Evolutionary conservation across 2,329 filamentous ascomycete genomes (phyloP), one percentile per base, ranked within the genome.

Genomic region (Cladosporium sphaerospermum): DNA sequence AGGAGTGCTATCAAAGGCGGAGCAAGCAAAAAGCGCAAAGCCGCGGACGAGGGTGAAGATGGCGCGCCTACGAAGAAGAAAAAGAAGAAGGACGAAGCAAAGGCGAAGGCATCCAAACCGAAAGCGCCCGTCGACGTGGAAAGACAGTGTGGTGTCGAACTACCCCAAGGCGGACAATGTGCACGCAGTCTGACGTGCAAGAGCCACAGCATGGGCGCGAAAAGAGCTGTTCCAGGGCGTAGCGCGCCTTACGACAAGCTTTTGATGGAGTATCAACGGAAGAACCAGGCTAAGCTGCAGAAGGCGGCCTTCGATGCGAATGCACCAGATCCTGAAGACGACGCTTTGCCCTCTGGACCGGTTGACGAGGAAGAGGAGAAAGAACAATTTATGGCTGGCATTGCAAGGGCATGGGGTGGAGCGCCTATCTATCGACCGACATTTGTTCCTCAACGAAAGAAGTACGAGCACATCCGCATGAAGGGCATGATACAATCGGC

Each of bases 281-380:
- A 96, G 78, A 99, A 99, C 64, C 93, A 97, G 70, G 93, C 93
- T 18, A 95, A 96, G 66, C 89, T 96, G 74, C 93, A 97, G 71
- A 95, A 96, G 74, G 91, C 91, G 34, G 90, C 91, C 36, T 86
- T 99, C 61, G 91, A 97, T 68, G 92, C 93, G 53, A 95, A 95
- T 68, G 91, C 91, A 1, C 91, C 65, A 9, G 61, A 66, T 14
- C 89, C 92, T 62, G 90, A 96, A 57, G 81, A 91, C 62, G 89
- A 95, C 44, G 81, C 81, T 54, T 88, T 89, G 56, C 84, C 83
- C 5, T 69, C 71, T 1, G 88, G 84, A 2, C 87, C 89, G 1
- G 82, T 99, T 36, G 93, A 99, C 69, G 93, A 88, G 2, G 93
- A 99, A 66, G 93, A 97, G 74, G 93, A 99, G 71, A 89, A 89